Base-by-base conservation (phyloP, 352 stramenopile species). In the Thalassiosira hispida region DNA sequence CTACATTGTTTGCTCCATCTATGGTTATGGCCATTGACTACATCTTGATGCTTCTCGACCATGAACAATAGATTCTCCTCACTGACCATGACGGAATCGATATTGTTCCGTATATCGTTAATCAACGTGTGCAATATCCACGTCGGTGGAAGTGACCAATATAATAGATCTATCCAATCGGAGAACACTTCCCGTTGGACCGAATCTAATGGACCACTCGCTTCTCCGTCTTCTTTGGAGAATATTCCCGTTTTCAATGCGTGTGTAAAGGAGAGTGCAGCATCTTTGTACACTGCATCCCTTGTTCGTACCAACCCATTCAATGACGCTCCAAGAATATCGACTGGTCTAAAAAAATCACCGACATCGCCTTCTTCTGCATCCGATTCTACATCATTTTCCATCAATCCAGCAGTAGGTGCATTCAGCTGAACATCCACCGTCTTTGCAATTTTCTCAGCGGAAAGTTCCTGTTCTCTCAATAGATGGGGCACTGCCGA, bases 91-190 rank as follows among this genome's bases (percentile, higher is more conserved):
- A 78, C 74, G 44, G 67, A 47, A 33, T 84, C 74, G 35, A 87
- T 68, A 53, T 87, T 83, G 25, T 57, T 72, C 22, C 69, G 69
- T 22, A 87, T 16, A 20, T 87, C 79, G 18, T 81, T 76, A 33
- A 87, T 84, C 11, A 87, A 69, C 16, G 74, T 77, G 38, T 87
- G 74, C 20, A 87, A 66, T 47, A 77, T 87, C 79, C 79, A 87
- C 9, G 79, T 82, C 16, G 79, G 75, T 22, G 79, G 79, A 9
- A 87, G 47, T 27, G 74, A 69, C 79, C 79, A 87, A 73, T 81
- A 84, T 16, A 84, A 38, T 5, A 87, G 52, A 66, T 87, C 79
- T 33, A 87, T 74, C 69, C 69, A 87, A 59, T 87, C 76, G 29
- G 55, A 69, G 57, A 87, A 80, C 16, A 63, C 62, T 23, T 75